Evolutionary conservation across 331 rosid species (phyloP), one percentile per base, ranked within the genome.

Genomic region (Erythrophleum ivorense): DNA sequence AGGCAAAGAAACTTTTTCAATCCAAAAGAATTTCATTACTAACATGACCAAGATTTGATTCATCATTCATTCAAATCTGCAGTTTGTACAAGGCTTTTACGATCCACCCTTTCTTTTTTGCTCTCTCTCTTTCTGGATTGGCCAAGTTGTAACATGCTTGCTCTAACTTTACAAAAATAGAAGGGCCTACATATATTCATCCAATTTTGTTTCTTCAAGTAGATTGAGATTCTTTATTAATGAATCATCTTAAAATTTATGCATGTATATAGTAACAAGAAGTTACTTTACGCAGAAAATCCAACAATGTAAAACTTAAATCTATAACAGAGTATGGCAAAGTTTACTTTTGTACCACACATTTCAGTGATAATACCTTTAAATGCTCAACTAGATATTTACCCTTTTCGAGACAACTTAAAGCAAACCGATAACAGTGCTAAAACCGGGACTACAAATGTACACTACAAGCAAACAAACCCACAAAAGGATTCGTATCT

Each of bases 401-500:
- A 63, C 21, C 46, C 70, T 63, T 33, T 34, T 14, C 21, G 45
- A 62, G 41, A 7, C 70, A 9, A 33, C 19, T 5, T 3, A 15
- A 7, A 7, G 59, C 9, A 34, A 63, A 63, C 45, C 21, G 5
- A 31, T 1, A 36, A 31, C 10, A 6, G 21, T 15, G 34, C 46
- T 14, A 63, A 34, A 63, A 10, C 4, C 45, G 34, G 45, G 70
- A 63, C 45, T 34, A 73, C 13, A 45, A 31, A 15, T 36, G n/a
- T 43, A 59, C 34, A 24, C 63, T 9, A 15, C 11, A 5, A 14
- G n/a, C 29, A 24, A 59, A 33, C 50, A 75, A 52, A 64, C 62
- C 55, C 59, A 29, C 59, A 33, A 34, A 80, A n/a, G 64, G 74
- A 84, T 81, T 81, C 78, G 60, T 62, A 82, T 77, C 36, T 58